Conservation (phyloP, 208 protist genomes). For the Acanthamoeba healyi region DNA sequence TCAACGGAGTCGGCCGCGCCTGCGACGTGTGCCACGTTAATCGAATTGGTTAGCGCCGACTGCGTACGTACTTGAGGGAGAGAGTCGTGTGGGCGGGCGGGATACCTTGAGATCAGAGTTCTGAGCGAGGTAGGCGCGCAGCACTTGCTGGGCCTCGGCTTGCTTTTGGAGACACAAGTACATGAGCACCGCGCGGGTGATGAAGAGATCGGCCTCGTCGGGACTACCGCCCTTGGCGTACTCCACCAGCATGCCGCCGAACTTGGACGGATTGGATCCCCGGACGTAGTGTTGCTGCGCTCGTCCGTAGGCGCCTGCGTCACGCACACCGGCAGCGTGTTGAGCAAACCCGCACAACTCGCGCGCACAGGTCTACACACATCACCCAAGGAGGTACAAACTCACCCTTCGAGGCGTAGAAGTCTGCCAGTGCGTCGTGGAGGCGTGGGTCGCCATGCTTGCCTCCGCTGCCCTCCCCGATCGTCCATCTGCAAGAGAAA, state of each 20-base stretch:
- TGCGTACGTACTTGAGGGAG: neutral
- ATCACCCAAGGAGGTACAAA: neutral
- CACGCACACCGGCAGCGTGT: no score
- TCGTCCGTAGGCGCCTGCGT: neutral
- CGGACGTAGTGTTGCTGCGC: constrained; percentile 18
- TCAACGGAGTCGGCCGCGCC: neutral
- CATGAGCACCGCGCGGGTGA: constrained; percentile 32
- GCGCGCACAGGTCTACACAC: neutral
- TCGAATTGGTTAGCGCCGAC: no score
- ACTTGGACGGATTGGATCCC: neutral
- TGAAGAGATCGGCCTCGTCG: constrained; percentile 34
- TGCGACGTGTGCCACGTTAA: neutral
- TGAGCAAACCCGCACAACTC: neutral
- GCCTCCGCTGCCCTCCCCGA: neutral
- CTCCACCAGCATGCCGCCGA: neutral
- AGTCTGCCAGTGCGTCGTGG: constrained; percentile 3
- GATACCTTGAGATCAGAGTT: neutral
- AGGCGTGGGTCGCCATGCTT: constrained; percentile 25
- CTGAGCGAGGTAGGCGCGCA: neutral
- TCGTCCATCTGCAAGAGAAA: neutral
- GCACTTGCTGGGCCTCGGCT: constrained; percentile 12
- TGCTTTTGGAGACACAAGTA: constrained; percentile 35
- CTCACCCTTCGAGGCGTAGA: constrained; percentile 17
- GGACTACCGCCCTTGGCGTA: constrained; percentile 20
- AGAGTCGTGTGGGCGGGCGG: neutral